Conservation (phyloP, 1,284 basidiomycete species). For the Cutaneotrichosporon daszewskae region DNA sequence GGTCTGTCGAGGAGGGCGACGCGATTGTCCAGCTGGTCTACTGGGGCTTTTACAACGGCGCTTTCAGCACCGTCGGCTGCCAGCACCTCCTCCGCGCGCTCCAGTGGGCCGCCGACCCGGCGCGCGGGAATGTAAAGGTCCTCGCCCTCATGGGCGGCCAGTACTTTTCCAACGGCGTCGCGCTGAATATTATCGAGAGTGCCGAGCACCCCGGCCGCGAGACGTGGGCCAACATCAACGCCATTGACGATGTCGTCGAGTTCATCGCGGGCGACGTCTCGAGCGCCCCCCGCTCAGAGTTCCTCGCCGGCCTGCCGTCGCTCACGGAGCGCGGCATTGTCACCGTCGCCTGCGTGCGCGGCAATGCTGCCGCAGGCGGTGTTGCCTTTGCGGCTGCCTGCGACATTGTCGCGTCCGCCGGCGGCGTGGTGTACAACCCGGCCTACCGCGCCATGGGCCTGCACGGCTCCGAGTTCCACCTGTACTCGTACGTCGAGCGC, state of each 20-base stretch:
- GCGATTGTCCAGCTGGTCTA: conserved; percentile 45
- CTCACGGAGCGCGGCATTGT: conserved; percentile 46
- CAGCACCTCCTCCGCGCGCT: conserved; percentile 44
- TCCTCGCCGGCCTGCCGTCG: conserved; percentile 30
- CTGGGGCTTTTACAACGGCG: conserved; percentile 52
- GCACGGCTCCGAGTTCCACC: conserved; percentile 50
- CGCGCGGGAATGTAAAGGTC: conserved; percentile 39
- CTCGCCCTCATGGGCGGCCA: conserved; percentile 47
- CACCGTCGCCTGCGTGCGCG: conserved; percentile 49
- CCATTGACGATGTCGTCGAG: conserved; percentile 48
- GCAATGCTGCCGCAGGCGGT: conserved; percentile 51
- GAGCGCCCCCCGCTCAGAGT: conserved; percentile 29
- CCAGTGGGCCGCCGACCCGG: conserved; percentile 39
- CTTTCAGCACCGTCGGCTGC: conserved; percentile 48
- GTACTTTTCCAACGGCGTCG: conserved; percentile 52
- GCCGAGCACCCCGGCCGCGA: conserved; percentile 44
- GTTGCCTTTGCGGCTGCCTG: conserved; percentile 50
- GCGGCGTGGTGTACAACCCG: conserved; percentile 49
- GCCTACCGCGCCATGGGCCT: conserved; percentile 50
- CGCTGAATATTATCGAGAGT: conserved; percentile 50
- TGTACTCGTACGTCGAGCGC: conserved; percentile 46
- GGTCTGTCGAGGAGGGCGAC: conserved; percentile 33
- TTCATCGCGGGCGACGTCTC: conserved; percentile 36
- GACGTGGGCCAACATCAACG: conserved; percentile 52
- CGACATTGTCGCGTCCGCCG: conserved; percentile 46